phyloP scores from a whole-genome alignment of 257 asterid species.

The Marsdenia floribunda region DNA sequence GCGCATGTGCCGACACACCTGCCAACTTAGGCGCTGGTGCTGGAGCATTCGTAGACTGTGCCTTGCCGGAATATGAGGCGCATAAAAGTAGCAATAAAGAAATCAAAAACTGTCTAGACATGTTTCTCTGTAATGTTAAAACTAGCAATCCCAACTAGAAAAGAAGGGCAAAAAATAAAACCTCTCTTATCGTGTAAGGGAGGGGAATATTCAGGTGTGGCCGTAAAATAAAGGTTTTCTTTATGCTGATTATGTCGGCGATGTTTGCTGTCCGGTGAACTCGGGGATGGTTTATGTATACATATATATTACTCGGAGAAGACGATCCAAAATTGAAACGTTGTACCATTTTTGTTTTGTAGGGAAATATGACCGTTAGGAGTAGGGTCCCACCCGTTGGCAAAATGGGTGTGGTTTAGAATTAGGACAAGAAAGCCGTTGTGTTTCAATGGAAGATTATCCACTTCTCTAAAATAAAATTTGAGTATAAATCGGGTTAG shows the following conservation, averaged over 20 bases:
- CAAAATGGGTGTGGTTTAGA: not conserved
- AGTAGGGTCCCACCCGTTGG: slow-evolving; percentile 5
- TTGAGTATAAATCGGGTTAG: too few species aligned
- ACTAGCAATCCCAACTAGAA: too few species aligned
- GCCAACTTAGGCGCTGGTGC: slow-evolving; percentile 42
- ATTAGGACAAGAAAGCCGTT: not conserved
- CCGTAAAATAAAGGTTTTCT: not conserved
- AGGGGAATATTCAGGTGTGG: slow-evolving; percentile 26
- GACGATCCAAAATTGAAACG: slow-evolving; percentile 27
- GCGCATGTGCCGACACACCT: slow-evolving; percentile 23
- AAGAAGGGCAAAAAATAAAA: too few species aligned
- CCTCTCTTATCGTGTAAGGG: too few species aligned
- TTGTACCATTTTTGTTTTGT: slow-evolving; percentile 24
- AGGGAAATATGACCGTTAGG: slow-evolving; percentile 42
- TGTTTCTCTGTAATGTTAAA: slow-evolving; percentile 4
- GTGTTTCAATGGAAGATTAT: not conserved
- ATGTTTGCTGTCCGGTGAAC: slow-evolving; percentile 17
- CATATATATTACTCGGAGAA: slow-evolving; percentile 17
- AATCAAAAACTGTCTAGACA: slow-evolving; percentile 29
- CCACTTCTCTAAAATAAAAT: too few species aligned
- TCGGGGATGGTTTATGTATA: slow-evolving; percentile 13
- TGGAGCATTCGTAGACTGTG: slow-evolving; percentile 51
- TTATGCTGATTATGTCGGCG: slow-evolving; percentile 3
- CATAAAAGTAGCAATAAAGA: slow-evolving; percentile 29
- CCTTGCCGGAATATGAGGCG: slow-evolving; percentile 31